Base-by-base conservation (phyloP, 768 basidiomycete genomes). In the Psilocybe tampanensis region DNA sequence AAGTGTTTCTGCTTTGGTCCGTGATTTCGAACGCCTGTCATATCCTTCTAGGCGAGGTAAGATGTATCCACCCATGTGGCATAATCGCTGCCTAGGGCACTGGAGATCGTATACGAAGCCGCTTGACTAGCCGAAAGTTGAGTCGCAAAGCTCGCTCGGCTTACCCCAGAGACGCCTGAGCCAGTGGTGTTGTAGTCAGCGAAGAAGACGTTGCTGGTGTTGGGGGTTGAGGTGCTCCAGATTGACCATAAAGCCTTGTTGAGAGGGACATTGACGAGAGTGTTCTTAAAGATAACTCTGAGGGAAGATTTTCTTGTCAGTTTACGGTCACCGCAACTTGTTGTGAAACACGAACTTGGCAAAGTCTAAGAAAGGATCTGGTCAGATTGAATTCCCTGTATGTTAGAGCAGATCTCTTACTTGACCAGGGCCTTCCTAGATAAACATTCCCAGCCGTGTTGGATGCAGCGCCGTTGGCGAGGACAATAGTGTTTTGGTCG, bases 261-360 rank as follows among this genome's bases (percentile, higher is more conserved):
- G 51, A 80, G 61, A 0, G 74, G 74, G 3, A 72, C 74, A 0
- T 64, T 74, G 32, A 83, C 67, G 42, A 71, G 59, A 1, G 80
- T 81, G 62, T 76, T 76, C 44, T 78, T 76, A 72, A 77, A 81
- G 34, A 82, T 74, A 15, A 84, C 81, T 64, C 80, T 78, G 45
- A 18, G 18, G 43, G n/a, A n/a, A n/a, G n/a, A n/a, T n/a, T n/a
- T n/a, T n/a, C n/a, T n/a, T n/a, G n/a, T n/a, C n/a, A n/a, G n/a
- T n/a, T n/a, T n/a, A n/a, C n/a, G n/a, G n/a, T n/a, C n/a, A n/a
- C n/a, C n/a, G n/a, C n/a, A n/a, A n/a, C n/a, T n/a, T n/a, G n/a
- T n/a, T n/a, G n/a, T n/a, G n/a, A n/a, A n/a, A 21, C 19, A 62
- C 73, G 23, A 59, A 76, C 76, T 79, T 79, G 7, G 79, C 78